Conservation (phyloP, 305 asterid species). For the Solanum chacoense region DNA sequence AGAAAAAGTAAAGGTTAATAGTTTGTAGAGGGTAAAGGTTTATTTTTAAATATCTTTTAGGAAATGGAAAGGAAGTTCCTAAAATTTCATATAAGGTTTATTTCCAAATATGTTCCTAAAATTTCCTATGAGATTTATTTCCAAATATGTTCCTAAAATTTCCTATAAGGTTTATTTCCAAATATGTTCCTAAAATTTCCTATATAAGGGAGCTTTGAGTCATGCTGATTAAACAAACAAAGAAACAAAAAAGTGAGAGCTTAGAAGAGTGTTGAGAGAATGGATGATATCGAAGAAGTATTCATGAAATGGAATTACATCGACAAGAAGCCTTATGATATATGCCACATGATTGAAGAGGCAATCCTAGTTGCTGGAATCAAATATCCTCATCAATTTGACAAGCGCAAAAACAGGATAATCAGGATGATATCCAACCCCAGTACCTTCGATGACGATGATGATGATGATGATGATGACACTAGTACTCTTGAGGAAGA, state of each 20-base stretch:
- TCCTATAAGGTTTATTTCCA: no score
- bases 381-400: neutral
- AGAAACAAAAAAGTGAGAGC: no score
- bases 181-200: neutral
- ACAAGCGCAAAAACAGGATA: neutral
- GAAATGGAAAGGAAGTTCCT: neutral
- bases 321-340: neutral
- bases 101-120: no score
- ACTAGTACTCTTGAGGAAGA: neutral
- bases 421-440: neutral
- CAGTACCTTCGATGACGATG: neutral
- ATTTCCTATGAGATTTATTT: no score
- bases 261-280: neutral
- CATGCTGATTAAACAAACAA: no score
- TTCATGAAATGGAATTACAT: neutral
- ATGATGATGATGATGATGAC: no score
- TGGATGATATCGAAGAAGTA: neutral
- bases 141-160: no score
- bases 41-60: neutral
- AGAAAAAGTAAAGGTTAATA: neutral
- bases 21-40: neutral
- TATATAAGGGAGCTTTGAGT: neutral
- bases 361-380: neutral
- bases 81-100: neutral
- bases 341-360: neutral